A percentile compares a stretch with the other conserved stretches of the same genome.
Evolutionary conservation across 208 protist genomes (phyloP).

Genomic region (Leptomonas seymouri): DNA sequence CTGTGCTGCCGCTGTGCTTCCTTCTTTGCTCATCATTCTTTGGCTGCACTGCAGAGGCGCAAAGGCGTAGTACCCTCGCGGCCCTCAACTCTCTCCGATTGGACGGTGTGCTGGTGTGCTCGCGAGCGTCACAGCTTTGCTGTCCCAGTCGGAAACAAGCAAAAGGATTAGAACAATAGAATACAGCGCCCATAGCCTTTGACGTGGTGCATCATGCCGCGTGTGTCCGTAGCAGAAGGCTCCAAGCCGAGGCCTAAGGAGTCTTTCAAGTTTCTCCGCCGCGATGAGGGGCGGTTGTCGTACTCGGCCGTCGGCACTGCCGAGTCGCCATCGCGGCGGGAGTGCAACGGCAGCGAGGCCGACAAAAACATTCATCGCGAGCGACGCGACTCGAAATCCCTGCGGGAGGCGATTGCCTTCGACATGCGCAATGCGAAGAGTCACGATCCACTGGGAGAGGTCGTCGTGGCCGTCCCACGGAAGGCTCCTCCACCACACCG

Average conservation of each 20-base stretch:
- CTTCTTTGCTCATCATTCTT: too few relatives aligned
- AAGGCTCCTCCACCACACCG: constrained; percentile 58
- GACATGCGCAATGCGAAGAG: constrained; percentile 83
- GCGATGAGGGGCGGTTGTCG: constrained; percentile 84
- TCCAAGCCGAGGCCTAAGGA: constrained; percentile 75
- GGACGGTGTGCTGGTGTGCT: too few relatives aligned
- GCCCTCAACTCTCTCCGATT: too few relatives aligned
- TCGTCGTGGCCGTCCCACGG: constrained; percentile 86
- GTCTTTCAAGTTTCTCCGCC: constrained; percentile 82
- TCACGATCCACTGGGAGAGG: constrained; percentile 75
- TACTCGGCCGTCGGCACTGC: constrained; percentile 40
- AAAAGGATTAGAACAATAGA: too few relatives aligned
- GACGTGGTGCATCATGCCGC: constrained; percentile 26
- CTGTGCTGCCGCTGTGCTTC: too few relatives aligned
- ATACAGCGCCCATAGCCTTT: too few relatives aligned
- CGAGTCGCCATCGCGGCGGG: constrained; percentile 28
- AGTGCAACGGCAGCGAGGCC: constrained; percentile 17
- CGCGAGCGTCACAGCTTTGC: too few relatives aligned
- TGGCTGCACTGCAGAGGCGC: too few relatives aligned
- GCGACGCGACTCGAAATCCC: constrained; percentile 66
- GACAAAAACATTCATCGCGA: constrained; percentile 27
- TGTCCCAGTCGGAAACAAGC: too few relatives aligned
- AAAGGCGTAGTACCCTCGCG: too few relatives aligned
- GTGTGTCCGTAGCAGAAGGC: constrained; percentile 66
- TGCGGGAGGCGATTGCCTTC: constrained; percentile 82